Base-by-base conservation (phyloP, 495 filamentous ascomycete genomes). In the Daldinia bambusicola region DNA sequence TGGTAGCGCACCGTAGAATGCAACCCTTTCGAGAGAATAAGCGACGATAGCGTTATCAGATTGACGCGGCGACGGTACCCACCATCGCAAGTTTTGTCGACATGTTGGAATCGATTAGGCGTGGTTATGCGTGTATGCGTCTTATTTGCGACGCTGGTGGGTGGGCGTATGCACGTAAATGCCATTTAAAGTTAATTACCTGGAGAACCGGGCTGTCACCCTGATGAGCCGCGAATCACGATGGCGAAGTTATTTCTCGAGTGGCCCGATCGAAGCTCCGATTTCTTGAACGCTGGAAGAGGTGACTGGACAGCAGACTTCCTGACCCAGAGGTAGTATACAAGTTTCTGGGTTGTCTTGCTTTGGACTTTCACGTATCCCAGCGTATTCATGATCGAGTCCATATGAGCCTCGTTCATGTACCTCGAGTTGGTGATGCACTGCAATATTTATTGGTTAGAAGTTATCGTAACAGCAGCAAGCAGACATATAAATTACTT, bases 401-500 rank as follows among this genome's bases (percentile, higher is more conserved):
- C 78, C 30, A 99, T 80, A 55, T 87, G 83, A n/a, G 84, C 78
- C 67, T 95, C 89, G 65, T 91, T 89, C 73, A 98, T 82, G 75
- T 98, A 99, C 63, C 95, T 88, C 14, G 96, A 98, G 75, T 99
- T 99, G 12, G 84, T 87, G 58, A 98, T 87, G 76, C 96, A 99
- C 10, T 72, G 34, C 50, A 7, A n/a, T 34, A 5, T 56, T 60
- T n/a, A 53, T 48, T 18, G n/a, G 50, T 69, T 48, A 69, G 66
- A 7, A 56, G 55, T 34, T 13, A 30, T 38, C 37, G 20, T 63
- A 12, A 22, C 61, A 43, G 38, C 8, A 58, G 34, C 4, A 13
- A 45, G 43, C 58, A 41, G 8, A 26, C 16, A 14, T 55, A 36
- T 36, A 20, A 20, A 22, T 45, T 20, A 9, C 13, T 34, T 34